phyloP scores from a whole-genome alignment of 2,329 filamentous ascomycete genomes.

The Botryotinia convoluta region DNA sequence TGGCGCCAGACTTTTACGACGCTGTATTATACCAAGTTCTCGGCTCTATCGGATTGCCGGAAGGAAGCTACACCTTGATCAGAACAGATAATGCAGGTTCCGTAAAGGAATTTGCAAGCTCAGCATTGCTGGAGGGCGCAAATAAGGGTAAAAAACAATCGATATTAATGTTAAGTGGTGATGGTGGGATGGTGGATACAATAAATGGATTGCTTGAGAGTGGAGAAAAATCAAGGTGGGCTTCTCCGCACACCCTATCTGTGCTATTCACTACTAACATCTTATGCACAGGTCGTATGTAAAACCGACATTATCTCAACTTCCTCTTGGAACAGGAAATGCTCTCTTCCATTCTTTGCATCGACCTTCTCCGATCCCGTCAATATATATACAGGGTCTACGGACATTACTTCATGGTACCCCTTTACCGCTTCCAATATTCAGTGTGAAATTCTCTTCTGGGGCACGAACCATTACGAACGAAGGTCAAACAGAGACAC shows the following conservation, averaged over 20 bases:
- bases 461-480: constrained; percentile 48
- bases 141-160: constrained; percentile 51
- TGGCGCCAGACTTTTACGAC: constrained; percentile 55
- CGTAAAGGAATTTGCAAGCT: constrained; percentile 60
- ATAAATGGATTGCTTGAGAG: constrained; percentile 61
- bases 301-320: constrained; percentile 48
- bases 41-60: constrained; percentile 43
- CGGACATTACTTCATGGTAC: constrained; percentile 59
- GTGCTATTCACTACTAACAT: constrained; percentile 24
- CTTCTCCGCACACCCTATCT: constrained; percentile 16
- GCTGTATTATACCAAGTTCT: constrained; percentile 56
- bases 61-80: constrained; percentile 50
- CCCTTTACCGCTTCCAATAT: constrained; percentile 57
- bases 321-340: constrained; percentile 65
- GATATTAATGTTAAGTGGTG: constrained; percentile 78
- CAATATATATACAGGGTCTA: constrained; percentile 45
- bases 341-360: constrained; percentile 62
- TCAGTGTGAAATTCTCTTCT: constrained; percentile 59
- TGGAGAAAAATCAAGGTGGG: constrained; percentile 29
- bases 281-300: constrained; percentile 27
- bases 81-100: constrained; percentile 62
- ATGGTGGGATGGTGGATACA: constrained; percentile 81
- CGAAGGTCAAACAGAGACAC: constrained; percentile 33
- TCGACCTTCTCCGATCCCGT: constrained; percentile 45
- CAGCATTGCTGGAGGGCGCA: constrained; percentile 48